phyloP scores from a whole-genome alignment of 2,329 filamentous ascomycete species.

The Colletotrichum gloeosporioides region DNA sequence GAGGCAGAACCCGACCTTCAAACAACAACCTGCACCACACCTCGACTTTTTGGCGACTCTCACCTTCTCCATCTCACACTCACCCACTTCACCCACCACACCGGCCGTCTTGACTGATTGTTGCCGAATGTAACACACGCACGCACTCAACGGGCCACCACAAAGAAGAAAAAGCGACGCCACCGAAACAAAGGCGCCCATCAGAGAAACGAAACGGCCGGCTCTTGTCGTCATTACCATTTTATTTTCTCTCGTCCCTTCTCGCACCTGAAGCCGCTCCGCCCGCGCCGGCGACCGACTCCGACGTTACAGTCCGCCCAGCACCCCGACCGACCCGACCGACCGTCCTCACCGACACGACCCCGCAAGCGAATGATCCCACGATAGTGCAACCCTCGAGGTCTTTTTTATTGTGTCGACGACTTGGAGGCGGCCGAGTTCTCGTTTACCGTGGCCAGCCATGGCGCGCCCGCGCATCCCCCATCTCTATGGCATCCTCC shows the following conservation, averaged over 20 bases:
- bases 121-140: not conserved
- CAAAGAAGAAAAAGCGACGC: not conserved
- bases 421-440: not conserved
- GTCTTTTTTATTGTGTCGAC: not conserved
- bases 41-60: not conserved
- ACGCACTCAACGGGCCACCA: not conserved
- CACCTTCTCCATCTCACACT: not conserved
- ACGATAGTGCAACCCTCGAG: not conserved
- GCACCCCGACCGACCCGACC: not conserved
- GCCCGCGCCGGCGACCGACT: not conserved
- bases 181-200: not conserved
- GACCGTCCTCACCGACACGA: not conserved
- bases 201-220: not conserved
- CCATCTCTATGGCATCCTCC: conserved; percentile 23
- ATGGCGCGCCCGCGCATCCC: conserved; percentile 24
- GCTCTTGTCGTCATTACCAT: not conserved
- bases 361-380: not conserved
- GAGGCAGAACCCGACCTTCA: not conserved
- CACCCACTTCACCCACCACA: not conserved
- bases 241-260: not conserved
- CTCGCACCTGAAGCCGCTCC: not conserved
- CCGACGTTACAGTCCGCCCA: not conserved
- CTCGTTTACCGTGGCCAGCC: not conserved
- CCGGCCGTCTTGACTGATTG: not conserved
- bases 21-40: not conserved